Conservation (phyloP, 2,329 filamentous ascomycete species). For the Colletotrichum musicola region DNA sequence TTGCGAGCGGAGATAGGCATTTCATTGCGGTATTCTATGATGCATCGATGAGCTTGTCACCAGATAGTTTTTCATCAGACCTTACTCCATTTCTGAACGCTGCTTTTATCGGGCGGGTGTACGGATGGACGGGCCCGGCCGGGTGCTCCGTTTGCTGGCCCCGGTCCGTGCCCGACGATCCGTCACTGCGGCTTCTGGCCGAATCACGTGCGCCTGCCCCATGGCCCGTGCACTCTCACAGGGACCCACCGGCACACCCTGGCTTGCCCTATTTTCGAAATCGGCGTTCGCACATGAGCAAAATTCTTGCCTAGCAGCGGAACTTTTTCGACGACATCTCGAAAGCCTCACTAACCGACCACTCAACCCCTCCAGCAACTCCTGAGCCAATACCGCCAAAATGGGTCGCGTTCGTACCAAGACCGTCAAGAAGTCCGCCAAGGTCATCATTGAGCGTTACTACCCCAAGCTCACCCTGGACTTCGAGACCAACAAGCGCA, state of each 20-base stretch:
- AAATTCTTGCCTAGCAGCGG: constrained; percentile 1
- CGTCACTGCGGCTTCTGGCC: neutral
- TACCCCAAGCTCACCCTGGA: constrained; percentile 98
- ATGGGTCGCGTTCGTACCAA: constrained; percentile 80
- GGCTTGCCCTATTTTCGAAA: constrained; percentile 27
- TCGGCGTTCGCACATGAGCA: constrained; percentile 6
- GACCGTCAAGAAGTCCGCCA: constrained; percentile 85
- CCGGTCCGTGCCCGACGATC: neutral
- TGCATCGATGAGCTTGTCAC: too few relatives aligned
- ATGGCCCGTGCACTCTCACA: constrained; percentile 5
- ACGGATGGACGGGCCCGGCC: neutral
- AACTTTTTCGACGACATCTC: constrained; percentile 38
- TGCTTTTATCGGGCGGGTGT: too few relatives aligned
- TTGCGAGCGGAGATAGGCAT: too few relatives aligned
- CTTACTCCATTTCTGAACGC: too few relatives aligned
- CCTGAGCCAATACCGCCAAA: constrained; percentile 66
- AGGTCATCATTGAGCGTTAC: constrained; percentile 99
- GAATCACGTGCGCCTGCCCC: constrained; percentile 14
- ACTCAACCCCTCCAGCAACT: constrained; percentile 47
- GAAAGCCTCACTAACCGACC: constrained; percentile 66
- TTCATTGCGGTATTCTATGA: too few relatives aligned
- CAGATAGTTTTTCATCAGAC: too few relatives aligned
- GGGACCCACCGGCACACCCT: neutral
- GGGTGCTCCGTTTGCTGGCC: neutral
- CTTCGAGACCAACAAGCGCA: constrained; percentile 99